A percentile compares a stretch with the other conserved stretches of the same genome.
phyloP scores from a whole-genome alignment of 1,284 basidiomycete species.

The Kwoniella shivajii region DNA sequence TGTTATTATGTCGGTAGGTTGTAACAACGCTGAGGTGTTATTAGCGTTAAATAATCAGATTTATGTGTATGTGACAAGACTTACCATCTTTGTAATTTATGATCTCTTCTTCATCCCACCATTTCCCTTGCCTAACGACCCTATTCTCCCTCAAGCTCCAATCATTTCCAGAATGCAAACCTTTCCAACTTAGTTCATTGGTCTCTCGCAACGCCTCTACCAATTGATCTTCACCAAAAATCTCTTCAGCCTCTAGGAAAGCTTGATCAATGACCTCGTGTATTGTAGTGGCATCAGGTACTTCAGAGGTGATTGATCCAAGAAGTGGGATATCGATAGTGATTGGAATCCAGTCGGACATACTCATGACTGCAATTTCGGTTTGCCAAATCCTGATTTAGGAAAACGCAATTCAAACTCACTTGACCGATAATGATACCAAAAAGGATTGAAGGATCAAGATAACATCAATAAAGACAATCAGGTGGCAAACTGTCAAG shows the following conservation, averaged over 20 bases:
- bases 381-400: no score
- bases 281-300: not conserved
- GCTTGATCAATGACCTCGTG: slow-evolving; percentile 9
- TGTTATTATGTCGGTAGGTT: not conserved
- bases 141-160: slow-evolving; percentile 24
- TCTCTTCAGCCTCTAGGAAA: slow-evolving; percentile 9
- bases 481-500: no score
- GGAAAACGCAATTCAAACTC: no score
- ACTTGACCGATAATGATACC: no score
- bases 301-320: not conserved
- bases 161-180: slow-evolving; percentile 2
- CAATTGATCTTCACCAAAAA: not conserved
- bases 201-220: not conserved
- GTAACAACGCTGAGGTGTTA: slow-evolving; percentile 8
- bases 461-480: no score
- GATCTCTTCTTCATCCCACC: slow-evolving; percentile 36
- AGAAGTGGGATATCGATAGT: slow-evolving; percentile 3
- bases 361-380: no score
- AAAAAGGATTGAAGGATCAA: no score
- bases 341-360: not conserved
- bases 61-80: not conserved
- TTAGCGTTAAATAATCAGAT: not conserved
- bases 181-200: not conserved
- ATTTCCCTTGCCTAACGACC: slow-evolving; percentile 16
- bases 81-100: slow-evolving; percentile 17